Conservation (phyloP, 257 asterid genomes). For the Solanum appendiculatum region DNA sequence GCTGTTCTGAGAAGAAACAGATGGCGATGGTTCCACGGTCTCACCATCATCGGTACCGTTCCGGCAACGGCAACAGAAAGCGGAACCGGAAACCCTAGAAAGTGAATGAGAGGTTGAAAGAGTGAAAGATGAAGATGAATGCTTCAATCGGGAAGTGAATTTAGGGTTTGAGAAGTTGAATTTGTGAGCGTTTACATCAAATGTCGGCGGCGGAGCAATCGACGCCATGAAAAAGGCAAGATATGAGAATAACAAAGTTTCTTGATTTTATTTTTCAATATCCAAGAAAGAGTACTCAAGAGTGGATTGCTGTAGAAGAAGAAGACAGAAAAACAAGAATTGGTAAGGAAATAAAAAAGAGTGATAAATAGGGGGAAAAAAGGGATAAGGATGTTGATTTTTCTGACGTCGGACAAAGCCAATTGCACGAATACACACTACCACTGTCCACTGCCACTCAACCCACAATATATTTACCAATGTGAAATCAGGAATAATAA, state of each 20-base stretch:
- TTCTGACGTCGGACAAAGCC: background rate
- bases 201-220: conserved; percentile 41
- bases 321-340: background rate
- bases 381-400: conserved; percentile 3
- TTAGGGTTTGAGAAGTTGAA: conserved; percentile 22
- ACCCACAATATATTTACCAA: background rate
- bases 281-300: background rate
- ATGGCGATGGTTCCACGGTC: conserved; percentile 13
- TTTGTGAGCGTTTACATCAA: conserved; percentile 26
- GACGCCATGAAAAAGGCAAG: conserved; percentile 44
- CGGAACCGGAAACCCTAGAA: conserved; percentile 34
- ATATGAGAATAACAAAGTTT: background rate
- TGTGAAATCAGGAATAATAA: too few relatives aligned
- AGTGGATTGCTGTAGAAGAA: background rate
- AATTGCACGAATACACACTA: background rate
- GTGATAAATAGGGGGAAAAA: background rate
- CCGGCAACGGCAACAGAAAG: conserved; percentile 49
- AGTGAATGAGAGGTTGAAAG: background rate
- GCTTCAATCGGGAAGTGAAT: conserved; percentile 19
- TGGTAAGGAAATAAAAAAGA: background rate
- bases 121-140: conserved; percentile 21
- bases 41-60: conserved; percentile 17
- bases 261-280: background rate
- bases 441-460: background rate
- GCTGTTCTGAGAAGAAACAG: background rate